These are phyloP conservation scores for Spencermartinsiella ligniputridi DNA, from an alignment of 1,139 yeast species.

Conservation along the genomic window DNA sequence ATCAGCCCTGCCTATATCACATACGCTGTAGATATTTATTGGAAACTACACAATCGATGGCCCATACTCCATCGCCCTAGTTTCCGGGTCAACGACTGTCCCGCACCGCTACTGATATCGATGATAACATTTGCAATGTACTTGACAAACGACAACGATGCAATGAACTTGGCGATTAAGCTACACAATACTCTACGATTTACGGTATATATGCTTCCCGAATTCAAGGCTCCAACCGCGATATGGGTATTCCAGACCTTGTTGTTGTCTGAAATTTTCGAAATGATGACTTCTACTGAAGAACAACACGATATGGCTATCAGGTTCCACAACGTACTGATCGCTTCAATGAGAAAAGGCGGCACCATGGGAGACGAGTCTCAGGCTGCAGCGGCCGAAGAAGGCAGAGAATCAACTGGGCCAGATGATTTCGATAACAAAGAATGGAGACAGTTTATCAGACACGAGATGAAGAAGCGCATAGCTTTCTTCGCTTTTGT, in stretches of 20 bases:
- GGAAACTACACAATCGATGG: conserved; percentile 49
- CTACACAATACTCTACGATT: conserved; percentile 57
- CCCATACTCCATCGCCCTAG: conserved; percentile 58
- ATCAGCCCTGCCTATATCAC: conserved; percentile 21
- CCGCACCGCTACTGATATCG: conserved; percentile 47
- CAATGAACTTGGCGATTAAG: conserved; percentile 37
- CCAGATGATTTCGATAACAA: conserved; percentile 9
- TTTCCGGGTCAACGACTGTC: conserved; percentile 46
- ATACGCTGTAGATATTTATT: conserved; percentile 24
- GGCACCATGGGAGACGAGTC: conserved; percentile 17
- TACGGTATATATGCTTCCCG: conserved; percentile 51
- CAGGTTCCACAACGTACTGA: conserved; percentile 25
- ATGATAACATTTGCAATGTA: conserved; percentile 52
- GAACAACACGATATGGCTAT: conserved; percentile 41
- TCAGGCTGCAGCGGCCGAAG: conserved; percentile 8
- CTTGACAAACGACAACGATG: conserved; percentile 31
- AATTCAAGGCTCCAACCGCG: conserved; percentile 53
- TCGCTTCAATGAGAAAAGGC: conserved; percentile 26
- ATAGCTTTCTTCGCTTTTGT: conserved; percentile 27
- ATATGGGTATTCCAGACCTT: conserved; percentile 64
- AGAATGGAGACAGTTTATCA: conserved; percentile 24
- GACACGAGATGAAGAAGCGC: conserved; percentile 23
- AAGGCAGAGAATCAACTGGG: conserved; percentile 7
- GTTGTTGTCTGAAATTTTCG: conserved; percentile 57
- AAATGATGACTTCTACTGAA: conserved; percentile 49